These are phyloP conservation scores for Silene latifolia DNA, from an alignment of 148 eudicot species.

Conservation along the genomic window DNA sequence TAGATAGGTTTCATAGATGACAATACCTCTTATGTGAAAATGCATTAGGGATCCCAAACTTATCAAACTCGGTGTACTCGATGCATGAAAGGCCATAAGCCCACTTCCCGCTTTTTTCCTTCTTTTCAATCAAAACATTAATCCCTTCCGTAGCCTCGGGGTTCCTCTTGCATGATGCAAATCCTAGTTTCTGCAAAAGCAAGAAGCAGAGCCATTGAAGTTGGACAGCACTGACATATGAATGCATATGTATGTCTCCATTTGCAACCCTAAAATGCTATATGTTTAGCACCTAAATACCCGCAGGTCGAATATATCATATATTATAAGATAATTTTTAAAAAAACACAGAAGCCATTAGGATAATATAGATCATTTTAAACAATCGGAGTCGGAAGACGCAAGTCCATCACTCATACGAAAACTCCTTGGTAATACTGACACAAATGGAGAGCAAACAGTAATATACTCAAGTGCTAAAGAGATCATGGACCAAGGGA, in stretches of 20 bases:
- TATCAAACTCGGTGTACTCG: conserved; percentile 96
- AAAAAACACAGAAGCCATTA: background rate
- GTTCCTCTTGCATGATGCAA: conserved; percentile 83
- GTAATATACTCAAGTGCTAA: background rate
- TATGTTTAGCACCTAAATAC: background rate
- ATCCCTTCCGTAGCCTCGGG: conserved; percentile 94
- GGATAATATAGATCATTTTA: background rate
- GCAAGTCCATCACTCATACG: background rate
- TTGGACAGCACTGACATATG: background rate
- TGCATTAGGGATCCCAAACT: conserved; percentile 67
- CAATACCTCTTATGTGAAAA: conserved; percentile 52
- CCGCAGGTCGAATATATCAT: background rate
- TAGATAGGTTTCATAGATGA: background rate
- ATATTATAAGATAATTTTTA: background rate
- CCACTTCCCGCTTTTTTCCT: conserved; percentile 73
- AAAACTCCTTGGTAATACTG: background rate
- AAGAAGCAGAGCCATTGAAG: conserved; percentile 2
- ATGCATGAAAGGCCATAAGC: conserved; percentile 91
- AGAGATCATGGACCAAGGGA: background rate
- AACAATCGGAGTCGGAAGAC: background rate
- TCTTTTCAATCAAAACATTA: conserved; percentile 80
- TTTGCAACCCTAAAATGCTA: background rate
- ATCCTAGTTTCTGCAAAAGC: conserved; percentile 81
- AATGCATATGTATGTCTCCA: background rate
- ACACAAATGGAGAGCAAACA: background rate